Conservation (phyloP, 345 rosid species). For the Euphorbia tirucalli region DNA sequence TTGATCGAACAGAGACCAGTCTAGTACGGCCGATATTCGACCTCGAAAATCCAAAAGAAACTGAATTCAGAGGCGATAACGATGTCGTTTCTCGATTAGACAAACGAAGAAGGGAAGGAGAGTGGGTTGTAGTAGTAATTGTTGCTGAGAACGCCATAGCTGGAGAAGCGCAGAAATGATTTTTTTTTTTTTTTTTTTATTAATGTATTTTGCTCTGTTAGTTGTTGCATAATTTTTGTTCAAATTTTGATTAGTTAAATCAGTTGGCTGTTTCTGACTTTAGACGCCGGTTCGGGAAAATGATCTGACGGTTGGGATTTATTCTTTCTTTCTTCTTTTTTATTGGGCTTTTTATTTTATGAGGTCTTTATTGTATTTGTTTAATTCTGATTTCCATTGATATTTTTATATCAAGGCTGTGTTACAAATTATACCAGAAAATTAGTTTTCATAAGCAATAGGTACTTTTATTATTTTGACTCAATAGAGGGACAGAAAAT, state of each 20-base stretch:
- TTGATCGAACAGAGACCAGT: conserved; percentile 50
- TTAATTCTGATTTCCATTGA: neutral
- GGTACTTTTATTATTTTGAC: too few relatives aligned
- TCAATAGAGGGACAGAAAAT: too few relatives aligned
- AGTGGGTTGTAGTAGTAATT: conserved; percentile 18
- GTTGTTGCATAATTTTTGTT: neutral
- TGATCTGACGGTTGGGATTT: conserved; percentile 6
- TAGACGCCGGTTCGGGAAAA: neutral
- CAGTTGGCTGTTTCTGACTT: conserved; percentile 1
- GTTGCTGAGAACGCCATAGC: conserved; percentile 52
- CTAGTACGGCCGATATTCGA: conserved; percentile 39
- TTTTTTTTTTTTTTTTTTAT: neutral
- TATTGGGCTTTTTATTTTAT: neutral
- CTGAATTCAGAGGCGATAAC: conserved; percentile 22
- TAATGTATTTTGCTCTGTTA: neutral
- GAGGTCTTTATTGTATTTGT: neutral
- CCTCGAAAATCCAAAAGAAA: conserved; percentile 38
- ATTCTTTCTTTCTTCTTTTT: neutral
- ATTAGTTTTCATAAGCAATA: too few relatives aligned
- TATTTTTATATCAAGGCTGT: neutral
- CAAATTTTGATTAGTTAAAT: neutral
- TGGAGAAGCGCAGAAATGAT: neutral
- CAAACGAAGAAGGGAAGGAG: conserved; percentile 33
- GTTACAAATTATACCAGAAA: too few relatives aligned
- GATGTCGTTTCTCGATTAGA: neutral